Evolutionary conservation across 345 rosid species (phyloP), one percentile per base, ranked within the genome.

Genomic region (Raphanus sativus): DNA sequence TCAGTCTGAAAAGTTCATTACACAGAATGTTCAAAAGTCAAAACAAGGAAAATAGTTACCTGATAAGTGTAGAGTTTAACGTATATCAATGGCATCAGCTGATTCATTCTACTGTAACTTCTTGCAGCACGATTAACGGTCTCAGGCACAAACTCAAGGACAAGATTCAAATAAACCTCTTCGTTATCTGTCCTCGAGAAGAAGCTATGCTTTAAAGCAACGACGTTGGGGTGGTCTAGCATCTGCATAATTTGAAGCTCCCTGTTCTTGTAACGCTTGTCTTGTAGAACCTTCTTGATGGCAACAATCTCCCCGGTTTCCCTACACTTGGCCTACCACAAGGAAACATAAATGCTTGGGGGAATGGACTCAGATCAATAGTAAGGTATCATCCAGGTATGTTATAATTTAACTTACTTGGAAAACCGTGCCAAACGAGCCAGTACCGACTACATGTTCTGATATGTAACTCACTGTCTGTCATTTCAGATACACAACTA

Each of bases 41-140:
- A 65, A 66, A 65, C 48, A 24, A 75, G 25, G 69, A 56, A 48
- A 73, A 40, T 17, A 68, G 66, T 7, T 56, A 93, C 97, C 94
- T 93, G 98, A 76, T 93, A 93, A n/a, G 97, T 89, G 70, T 93
- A 90, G 71, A 93, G 97, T 81, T 93, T 89, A 48, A 93, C 98
- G 75, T 90, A 90, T 82, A 93, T 87, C 83, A 93, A 78, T 55
- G 98, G 98, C 93, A 93, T 93, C 80, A 93, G 83, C 83, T 90
- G 97, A 81, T 86, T 84, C 80, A 76, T 88, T 83, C 90, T 85
- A 85, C 80, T 89, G 86, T 93, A 88, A 84, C 79, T 87, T 82
- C 86, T 89, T 26, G 98, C 96, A 75, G 86, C 82, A 71, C 94
- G 96, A 68, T 85, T 85, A 55, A 93, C 91, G 29, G 97, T 89